Base-by-base conservation (phyloP, 2,329 filamentous ascomycete species). In the Ophiocordyceps polyrhachis-furcata region DNA sequence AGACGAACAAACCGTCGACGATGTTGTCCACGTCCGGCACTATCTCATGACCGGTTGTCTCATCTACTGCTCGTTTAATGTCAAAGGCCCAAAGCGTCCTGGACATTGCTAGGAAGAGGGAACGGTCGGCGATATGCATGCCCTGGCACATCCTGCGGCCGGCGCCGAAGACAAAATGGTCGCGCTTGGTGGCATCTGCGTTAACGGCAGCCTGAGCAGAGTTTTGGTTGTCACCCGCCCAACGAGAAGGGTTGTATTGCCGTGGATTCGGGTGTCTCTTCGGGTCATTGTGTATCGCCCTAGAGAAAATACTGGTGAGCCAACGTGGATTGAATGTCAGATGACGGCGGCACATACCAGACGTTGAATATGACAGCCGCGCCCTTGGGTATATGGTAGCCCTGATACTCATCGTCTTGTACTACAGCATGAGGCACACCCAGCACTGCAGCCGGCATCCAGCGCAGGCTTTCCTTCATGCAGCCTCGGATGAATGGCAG, bases 391-490 rank as follows among this genome's bases (percentile, higher is more conserved):
- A 71, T 64, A 20, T 54, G 54, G 45, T 62, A 61, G 2, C 63
- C 65, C 31, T 60, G 56, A 46, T 64, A 65, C 19, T 53, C 46
- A 40, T 63, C 55, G 38, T 65, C 63, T 41, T 55, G 50, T 19
- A 53, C 58, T 8, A 57, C 57, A 19, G 62, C 61, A 43, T 64
- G 62, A 0, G 66, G 64, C 2, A 63, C 55, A 9, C 60, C 55
- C 9, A 65, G 46, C 13, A 61, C 58, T 0, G 54, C 52, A 0
- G 60, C 59, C 1, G 68, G 65, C 52, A 66, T 63, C 67, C 68
- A 71, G 5, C 69, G 58, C 38, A 67, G 52, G 14, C 52, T 56
- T 49, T 73, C 69, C 45, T 71, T 70, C 42, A 70, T 55, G 19
- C 62, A 57, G 29, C 58, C 61, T n/a, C 61, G 55, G n/a, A 69